Evolutionary conservation across 306 rosid genomes (phyloP), one percentile per base, ranked within the genome.

Genomic region (Cicer arietinum): DNA sequence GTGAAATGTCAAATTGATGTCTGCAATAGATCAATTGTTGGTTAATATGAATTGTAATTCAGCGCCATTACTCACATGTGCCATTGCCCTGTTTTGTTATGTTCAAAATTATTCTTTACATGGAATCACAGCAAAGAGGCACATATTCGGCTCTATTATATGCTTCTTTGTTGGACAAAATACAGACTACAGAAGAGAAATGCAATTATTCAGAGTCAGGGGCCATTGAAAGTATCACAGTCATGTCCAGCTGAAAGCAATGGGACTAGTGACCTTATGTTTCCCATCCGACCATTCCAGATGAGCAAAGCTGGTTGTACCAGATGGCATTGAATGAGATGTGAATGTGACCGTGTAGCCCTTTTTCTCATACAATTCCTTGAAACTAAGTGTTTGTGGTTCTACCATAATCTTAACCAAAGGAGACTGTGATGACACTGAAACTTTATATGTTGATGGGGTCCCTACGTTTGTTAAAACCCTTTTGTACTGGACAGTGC

Each of bases 271-370:
- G 12, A 94, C 92, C 10, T 42, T 65, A 75, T 87, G 99, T 77
- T 88, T 90, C 80, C 97, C 98, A 73, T 90, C 98, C 0, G 96
- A 88, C 97, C 97, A 94, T 79, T 84, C 90, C 81, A 94, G 79
- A 66, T 83, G 85, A 74, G 88, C 91, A 57, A 84, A 94, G 86
- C 82, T 77, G 47, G 64, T 73, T 20, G 96, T 81, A 14, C 91
- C 96, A 39, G 88, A 86, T 42, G 93, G 90, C 89, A 12, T 39
- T 54, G 93, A 76, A 45, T 67, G 40, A 47, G 92, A 72, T 2
- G 78, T 77, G 77, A 94, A 92, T 1, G 91, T 89, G 25, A 90
- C 95, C 2, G 90, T 92, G 69, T 85, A 94, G 73, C 88, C 80
- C 73, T 88, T 85, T 86, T 86, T 84, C 88, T 92, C 91, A 0